A percentile compares a stretch with the other conserved stretches of the same genome.
phyloP scores from a whole-genome alignment of 768 basidiomycete species.

The Amylocystis lapponica region DNA sequence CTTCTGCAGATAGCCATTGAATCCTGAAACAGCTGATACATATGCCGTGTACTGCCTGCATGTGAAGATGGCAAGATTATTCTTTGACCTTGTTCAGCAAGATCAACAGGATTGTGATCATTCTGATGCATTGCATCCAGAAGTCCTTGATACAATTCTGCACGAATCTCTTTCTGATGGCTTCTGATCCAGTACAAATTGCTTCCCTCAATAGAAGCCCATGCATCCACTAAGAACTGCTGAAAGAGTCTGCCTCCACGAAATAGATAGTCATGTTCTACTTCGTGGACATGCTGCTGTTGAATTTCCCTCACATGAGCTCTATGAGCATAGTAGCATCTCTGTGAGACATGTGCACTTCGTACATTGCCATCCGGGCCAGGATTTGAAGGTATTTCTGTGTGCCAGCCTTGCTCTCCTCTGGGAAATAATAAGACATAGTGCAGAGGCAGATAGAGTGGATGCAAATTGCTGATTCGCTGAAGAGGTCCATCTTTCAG shows the following conservation, averaged over 20 bases:
- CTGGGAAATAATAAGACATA: conserved; percentile 41
- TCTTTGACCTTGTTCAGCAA: conserved; percentile 26
- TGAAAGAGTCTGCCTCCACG: conserved; percentile 36
- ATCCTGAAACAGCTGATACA: conserved; percentile 41
- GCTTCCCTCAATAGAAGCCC: conserved; percentile 38
- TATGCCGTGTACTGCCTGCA: conserved; percentile 35
- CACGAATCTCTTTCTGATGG: conserved; percentile 31
- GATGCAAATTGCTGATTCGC: conserved; percentile 29
- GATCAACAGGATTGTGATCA: conserved; percentile 20
- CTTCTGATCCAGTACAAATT: conserved; percentile 27
- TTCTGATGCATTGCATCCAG: conserved; percentile 22
- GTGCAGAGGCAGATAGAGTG: conserved; percentile 33
- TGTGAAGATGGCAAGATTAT: conserved; percentile 38
- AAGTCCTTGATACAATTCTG: conserved; percentile 30
- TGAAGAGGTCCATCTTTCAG: conserved; percentile 20
- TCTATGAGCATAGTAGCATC: conserved; percentile 26
- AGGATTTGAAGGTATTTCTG: conserved; percentile 8
- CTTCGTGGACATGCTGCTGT: conserved; percentile 3
- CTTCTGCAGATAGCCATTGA: conserved; percentile 37
- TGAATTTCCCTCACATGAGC: conserved; percentile 24
- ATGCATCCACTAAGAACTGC: conserved; percentile 40
- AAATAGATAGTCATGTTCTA: conserved; percentile 22
- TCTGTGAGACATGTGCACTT: conserved; percentile 23
- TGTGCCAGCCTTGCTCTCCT: conserved; percentile 35
- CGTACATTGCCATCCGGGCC: neutral